These are phyloP conservation scores for Oxytropis ochrocephala DNA, from an alignment of 306 rosid species.

Conservation along the genomic window DNA sequence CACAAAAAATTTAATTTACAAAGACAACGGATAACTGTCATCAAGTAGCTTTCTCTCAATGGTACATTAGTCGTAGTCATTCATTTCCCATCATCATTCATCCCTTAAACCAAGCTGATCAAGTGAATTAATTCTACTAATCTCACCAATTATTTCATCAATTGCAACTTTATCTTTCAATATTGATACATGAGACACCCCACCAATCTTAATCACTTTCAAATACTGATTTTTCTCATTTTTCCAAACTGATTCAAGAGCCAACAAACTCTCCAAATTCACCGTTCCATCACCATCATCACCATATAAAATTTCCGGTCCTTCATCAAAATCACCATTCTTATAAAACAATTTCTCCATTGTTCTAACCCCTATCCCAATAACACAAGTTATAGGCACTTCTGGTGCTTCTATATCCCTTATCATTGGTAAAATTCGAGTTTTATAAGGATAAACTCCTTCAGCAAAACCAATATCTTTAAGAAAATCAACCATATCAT, in stretches of 20 bases:
- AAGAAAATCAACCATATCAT: constrained; percentile 54
- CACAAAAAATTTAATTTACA: neutral
- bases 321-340: constrained; percentile 52
- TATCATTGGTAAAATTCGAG: constrained; percentile 48
- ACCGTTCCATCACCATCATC: constrained; percentile 95
- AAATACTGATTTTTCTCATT: constrained; percentile 43
- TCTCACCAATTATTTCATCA: constrained; percentile 31
- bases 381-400: constrained; percentile 63
- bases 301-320: constrained; percentile 51
- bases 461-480: constrained; percentile 54
- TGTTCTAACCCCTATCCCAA: constrained; percentile 59
- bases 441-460: constrained; percentile 58
- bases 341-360: constrained; percentile 54
- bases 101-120: neutral
- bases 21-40: neutral
- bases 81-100: neutral
- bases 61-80: neutral
- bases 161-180: constrained; percentile 55
- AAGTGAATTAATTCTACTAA: constrained; percentile 41
- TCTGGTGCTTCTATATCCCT: constrained; percentile 42
- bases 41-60: neutral
- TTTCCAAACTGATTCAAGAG: constrained; percentile 51
- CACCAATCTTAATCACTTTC: constrained; percentile 38
- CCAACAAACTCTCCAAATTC: constrained; percentile 70
- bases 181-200: constrained; percentile 53